Evolutionary conservation across 371 early-diverging fungal species (phyloP).

Genomic region (Scutellospora calospora): DNA sequence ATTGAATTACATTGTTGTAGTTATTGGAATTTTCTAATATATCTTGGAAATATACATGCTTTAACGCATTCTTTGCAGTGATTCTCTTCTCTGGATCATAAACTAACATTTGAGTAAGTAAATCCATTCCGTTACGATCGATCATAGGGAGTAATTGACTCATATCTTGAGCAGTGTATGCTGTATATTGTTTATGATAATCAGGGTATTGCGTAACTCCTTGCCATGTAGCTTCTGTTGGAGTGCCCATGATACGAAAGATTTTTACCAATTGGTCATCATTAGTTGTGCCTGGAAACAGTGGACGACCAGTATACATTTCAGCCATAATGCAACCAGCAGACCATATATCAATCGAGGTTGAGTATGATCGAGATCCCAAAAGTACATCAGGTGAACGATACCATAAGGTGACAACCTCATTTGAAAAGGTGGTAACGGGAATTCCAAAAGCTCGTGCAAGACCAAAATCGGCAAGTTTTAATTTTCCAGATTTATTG

Average conservation of each 20-base stretch:
- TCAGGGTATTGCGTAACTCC: slow-evolving; percentile 89
- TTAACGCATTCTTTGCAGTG: slow-evolving; percentile 85
- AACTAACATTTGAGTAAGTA: slow-evolving; percentile 81
- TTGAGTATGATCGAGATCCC: slow-evolving; percentile 95
- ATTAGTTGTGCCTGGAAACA: slow-evolving; percentile 96
- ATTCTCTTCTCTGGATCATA: slow-evolving; percentile 92
- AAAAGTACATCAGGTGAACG: slow-evolving; percentile 98
- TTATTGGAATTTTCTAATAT: neutral
- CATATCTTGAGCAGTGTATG: slow-evolving; percentile 18
- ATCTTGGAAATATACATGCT: slow-evolving; percentile 79
- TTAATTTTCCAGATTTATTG: slow-evolving; percentile 81
- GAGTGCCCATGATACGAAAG: slow-evolving; percentile 90
- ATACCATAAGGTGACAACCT: slow-evolving; percentile 98
- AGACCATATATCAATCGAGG: slow-evolving; percentile 99
- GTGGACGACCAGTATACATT: slow-evolving; percentile 91
- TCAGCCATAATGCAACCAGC: slow-evolving; percentile 99
- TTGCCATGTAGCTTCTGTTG: slow-evolving; percentile 88
- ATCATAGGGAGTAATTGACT: slow-evolving; percentile 9
- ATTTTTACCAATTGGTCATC: slow-evolving; percentile 92
- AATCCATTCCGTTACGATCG: slow-evolving; percentile 74
- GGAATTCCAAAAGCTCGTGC: slow-evolving; percentile 97
- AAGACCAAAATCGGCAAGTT: slow-evolving; percentile 95
- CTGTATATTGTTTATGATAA: slow-evolving; percentile 51
- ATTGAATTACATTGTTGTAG: neutral
- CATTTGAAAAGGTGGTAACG: slow-evolving; percentile 96